Evolutionary conservation across 257 asterid species (phyloP), one percentile per base, ranked within the genome.

Genomic region (Fraxinus americana): DNA sequence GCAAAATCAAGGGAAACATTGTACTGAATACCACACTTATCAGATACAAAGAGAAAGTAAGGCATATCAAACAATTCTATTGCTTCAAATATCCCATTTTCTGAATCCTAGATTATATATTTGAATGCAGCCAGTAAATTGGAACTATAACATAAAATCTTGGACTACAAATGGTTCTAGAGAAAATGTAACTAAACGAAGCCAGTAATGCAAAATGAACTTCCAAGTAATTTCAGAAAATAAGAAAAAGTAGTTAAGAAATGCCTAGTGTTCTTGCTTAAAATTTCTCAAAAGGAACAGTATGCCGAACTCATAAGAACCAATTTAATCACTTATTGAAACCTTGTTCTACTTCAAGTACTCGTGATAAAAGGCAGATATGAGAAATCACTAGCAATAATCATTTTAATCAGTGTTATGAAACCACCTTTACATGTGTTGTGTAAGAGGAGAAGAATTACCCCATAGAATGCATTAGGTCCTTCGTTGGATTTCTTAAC

Each of bases 381-480:
- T 8, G 66, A 57, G 27, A 59, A 59, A 59, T 59, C 69, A 63
- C 10, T 10, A 25, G 30, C 69, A 23, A 25, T 27, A 25, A 25
- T 25, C 34, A 63, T 30, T 9, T 1, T 25, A 63, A 63, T 63
- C 34, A 9, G 16, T 2, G 9, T n/a, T n/a, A 59, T n/a, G 67
- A n/a, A 7, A 59, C 13, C 4, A n/a, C 67, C 3, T n/a, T 1
- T 2, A 59, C 3, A 7, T 59, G 29, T 0, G 48, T 41, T 9
- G 27, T 34, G 14, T 41, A 4, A 19, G 70, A 75, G 57, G 76
- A 83, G 78, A 84, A 72, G 80, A 80, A 50, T 74, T 91, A 95
- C 99, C 99, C 94, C 99, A 77, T 95, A 95, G 75, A 95, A 92
- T 50, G 98, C 99, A 79, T 73, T 84, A 73, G 93, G 89, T 65